A percentile compares a stretch with the other conserved stretches of the same genome.
Evolutionary conservation across 164 flowering plant species (phyloP).

Genomic region (Kalanchoe fedtschenkoi): DNA sequence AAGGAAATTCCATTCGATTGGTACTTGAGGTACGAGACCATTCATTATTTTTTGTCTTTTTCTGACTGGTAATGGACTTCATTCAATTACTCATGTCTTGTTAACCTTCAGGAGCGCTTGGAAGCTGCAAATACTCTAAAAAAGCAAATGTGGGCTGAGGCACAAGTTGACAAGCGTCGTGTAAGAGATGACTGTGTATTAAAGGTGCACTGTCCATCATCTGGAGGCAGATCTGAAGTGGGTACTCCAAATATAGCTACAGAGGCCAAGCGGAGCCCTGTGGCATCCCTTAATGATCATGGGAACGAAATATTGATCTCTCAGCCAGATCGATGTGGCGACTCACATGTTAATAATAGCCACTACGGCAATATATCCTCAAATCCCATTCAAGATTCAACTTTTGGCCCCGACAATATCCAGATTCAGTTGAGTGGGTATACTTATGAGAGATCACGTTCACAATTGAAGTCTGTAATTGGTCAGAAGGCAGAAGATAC

Average conservation of each 20-base stretch:
- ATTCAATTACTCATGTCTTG: neutral
- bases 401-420: conserved; percentile 31
- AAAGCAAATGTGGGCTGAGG: conserved; percentile 95
- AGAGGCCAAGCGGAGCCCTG: conserved; percentile 49
- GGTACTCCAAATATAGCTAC: conserved; percentile 15
- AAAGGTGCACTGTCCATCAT: conserved; percentile 34
- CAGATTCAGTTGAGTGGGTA: conserved; percentile 35
- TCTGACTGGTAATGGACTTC: neutral
- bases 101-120: conserved; percentile 55
- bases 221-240: conserved; percentile 31
- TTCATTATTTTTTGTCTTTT: neutral
- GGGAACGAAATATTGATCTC: conserved; percentile 18
- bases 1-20: conserved; percentile 78
- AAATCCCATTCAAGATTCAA: conserved; percentile 27
- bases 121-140: conserved; percentile 89
- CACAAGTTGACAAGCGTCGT: conserved; percentile 76
- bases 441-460: conserved; percentile 60
- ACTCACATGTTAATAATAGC: conserved; percentile 20
- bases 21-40: conserved; percentile 55
- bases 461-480: conserved; percentile 64
- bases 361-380: conserved; percentile 13
- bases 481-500: conserved; percentile 75
- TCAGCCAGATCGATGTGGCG: conserved; percentile 29
- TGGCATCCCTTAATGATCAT: conserved; percentile 24
- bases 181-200: conserved; percentile 54